Percentiles rank a stretch among this genome's conserved stretches.
phyloP scores from a whole-genome alignment of 768 basidiomycete species.

The Russula lepida region DNA sequence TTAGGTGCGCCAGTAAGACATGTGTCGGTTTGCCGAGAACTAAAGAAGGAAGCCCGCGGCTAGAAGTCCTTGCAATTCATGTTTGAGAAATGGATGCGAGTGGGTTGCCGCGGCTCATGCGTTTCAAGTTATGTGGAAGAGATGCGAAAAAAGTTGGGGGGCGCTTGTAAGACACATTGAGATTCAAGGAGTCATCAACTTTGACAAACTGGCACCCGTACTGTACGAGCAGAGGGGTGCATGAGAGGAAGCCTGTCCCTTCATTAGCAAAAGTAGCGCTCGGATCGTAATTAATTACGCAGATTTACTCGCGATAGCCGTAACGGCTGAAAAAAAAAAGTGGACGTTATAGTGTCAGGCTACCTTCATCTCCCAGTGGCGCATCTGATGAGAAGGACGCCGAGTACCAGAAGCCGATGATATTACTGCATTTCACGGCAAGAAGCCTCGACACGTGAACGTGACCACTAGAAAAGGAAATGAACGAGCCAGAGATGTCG shows the following conservation, averaged over 20 bases:
- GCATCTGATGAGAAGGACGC: conserved; percentile 8
- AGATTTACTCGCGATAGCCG: background rate
- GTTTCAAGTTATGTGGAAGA: background rate
- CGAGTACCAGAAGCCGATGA: background rate
- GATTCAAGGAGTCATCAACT: background rate
- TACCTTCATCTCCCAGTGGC: background rate
- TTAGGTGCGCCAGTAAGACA: background rate
- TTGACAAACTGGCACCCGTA: background rate
- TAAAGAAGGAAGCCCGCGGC: background rate
- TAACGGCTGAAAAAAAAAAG: background rate
- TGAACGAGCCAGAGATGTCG: background rate
- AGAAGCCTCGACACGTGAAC: background rate
- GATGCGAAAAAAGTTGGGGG: background rate
- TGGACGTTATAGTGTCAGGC: background rate
- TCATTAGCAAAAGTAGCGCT: background rate
- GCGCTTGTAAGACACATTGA: background rate
- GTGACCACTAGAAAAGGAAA: background rate
- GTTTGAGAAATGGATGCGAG: background rate
- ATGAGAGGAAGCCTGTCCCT: background rate
- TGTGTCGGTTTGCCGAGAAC: background rate
- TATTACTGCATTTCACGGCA: background rate
- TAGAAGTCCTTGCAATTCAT: background rate
- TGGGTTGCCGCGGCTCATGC: background rate
- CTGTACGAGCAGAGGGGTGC: background rate
- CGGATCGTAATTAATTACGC: background rate